These are phyloP conservation scores for Dictyostelium capitatum DNA, from an alignment of 78 protist species.

Conservation along the genomic window DNA sequence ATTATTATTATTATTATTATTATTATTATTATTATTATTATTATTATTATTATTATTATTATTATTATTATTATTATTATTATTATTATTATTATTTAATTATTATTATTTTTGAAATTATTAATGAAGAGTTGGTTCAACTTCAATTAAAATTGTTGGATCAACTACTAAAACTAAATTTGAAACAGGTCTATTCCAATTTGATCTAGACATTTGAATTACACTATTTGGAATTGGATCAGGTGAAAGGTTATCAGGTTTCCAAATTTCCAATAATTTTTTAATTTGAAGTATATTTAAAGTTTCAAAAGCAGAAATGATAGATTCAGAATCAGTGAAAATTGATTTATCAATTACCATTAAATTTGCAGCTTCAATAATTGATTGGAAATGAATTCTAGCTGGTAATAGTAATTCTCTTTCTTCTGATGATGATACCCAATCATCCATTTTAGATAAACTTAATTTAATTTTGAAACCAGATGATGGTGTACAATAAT, in stretches of 20 bases:
- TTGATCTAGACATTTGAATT: neutral
- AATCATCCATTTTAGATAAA: constrained; percentile 60
- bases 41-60: too few relatives aligned
- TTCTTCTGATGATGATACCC: constrained; percentile 53
- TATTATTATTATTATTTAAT: too few relatives aligned
- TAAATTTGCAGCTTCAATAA: constrained; percentile 60
- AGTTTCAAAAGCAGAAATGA: constrained; percentile 57
- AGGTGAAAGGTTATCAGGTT: constrained; percentile 74
- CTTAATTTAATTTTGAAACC: constrained; percentile 67
- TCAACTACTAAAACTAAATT: constrained; percentile 11
- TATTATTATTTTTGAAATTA: neutral
- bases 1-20: too few relatives aligned
- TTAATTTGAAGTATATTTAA: constrained; percentile 58
- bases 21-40: too few relatives aligned
- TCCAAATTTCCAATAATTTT: constrained; percentile 59
- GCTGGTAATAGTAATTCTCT: constrained; percentile 29
- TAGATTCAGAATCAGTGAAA: constrained; percentile 56
- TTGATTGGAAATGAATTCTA: constrained; percentile 7
- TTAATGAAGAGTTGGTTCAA: constrained; percentile 17
- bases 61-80: too few relatives aligned
- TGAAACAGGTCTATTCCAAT: constrained; percentile 31
- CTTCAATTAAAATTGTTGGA: constrained; percentile 42
- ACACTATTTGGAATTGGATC: constrained; percentile 64
- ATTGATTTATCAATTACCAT: constrained; percentile 77
- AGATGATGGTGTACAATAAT: constrained; percentile 37